These are phyloP conservation scores for Penicillium sp. DNA, from an alignment of 2,329 filamentous ascomycete species.

Conservation along the genomic window DNA sequence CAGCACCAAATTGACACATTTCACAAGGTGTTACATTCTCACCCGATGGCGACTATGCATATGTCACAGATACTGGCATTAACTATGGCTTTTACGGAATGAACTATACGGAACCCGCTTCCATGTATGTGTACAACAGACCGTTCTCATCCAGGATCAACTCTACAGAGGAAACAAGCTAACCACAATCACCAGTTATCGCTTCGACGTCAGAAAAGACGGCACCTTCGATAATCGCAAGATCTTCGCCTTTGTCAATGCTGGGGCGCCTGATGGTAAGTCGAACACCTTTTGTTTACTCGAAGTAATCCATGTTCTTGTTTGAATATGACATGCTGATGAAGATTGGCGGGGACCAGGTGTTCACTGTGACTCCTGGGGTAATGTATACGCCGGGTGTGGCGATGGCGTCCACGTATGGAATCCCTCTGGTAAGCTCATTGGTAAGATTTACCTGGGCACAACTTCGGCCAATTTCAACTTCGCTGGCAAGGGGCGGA, in stretches of 20 bases:
- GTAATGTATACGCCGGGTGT: slow-evolving; percentile 60
- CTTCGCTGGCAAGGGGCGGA: slow-evolving; percentile 43
- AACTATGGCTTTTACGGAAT: slow-evolving; percentile 21
- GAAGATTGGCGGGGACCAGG: slow-evolving; percentile 23
- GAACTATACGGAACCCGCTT: slow-evolving; percentile 21
- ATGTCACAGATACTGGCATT: slow-evolving; percentile 26
- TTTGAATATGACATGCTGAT: neutral
- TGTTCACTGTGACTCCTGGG: slow-evolving; percentile 56
- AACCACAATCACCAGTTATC: neutral
- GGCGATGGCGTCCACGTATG: slow-evolving; percentile 61
- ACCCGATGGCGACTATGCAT: slow-evolving; percentile 23
- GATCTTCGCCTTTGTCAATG: slow-evolving; percentile 1
- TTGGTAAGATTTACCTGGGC: slow-evolving; percentile 58
- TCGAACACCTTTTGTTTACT: neutral
- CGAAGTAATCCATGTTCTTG: no score
- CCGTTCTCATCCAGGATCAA: no score
- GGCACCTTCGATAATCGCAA: slow-evolving; percentile 3
- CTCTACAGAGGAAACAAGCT: neutral
- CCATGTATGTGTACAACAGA: slow-evolving; percentile 17
- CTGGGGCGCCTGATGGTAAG: slow-evolving; percentile 4
- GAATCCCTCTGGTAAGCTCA: slow-evolving; percentile 52
- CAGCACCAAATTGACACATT: neutral
- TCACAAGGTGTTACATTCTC: slow-evolving; percentile 24
- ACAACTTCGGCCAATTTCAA: slow-evolving; percentile 51
- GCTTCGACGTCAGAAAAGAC: slow-evolving; percentile 1